Evolutionary conservation across 257 asterid species (phyloP).

Genomic region (Datura wrightii): DNA sequence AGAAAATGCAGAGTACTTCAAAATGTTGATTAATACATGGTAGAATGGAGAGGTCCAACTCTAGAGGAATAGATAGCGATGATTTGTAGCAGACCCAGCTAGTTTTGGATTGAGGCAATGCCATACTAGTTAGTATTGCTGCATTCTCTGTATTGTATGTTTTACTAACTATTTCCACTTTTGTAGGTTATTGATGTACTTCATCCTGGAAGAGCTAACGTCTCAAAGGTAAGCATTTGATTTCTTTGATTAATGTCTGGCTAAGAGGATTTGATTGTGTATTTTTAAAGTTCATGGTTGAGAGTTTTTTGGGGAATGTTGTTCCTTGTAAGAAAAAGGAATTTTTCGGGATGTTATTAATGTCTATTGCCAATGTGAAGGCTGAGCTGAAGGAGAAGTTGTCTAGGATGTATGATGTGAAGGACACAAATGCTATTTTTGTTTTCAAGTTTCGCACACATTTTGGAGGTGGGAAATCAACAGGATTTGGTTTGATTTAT

Average conservation of each 20-base stretch:
- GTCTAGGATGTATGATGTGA: conserved; percentile 38
- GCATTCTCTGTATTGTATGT: too few species aligned
- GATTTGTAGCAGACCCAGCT: background rate
- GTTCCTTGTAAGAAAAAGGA: too few species aligned
- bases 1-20: too few species aligned
- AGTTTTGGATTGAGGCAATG: background rate
- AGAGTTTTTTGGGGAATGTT: background rate
- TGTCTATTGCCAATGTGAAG: background rate
- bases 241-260: background rate
- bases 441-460: conserved; percentile 39
- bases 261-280: background rate
- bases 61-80: background rate
- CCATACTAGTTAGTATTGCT: background rate
- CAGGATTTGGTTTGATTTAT: conserved; percentile 40
- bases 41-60: too few species aligned
- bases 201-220: conserved; percentile 42
- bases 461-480: conserved; percentile 40
- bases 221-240: conserved; percentile 35
- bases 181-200: conserved; percentile 36
- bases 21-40: too few species aligned
- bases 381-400: conserved; percentile 37
- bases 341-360: background rate
- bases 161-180: background rate
- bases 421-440: conserved; percentile 36
- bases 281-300: background rate